Conservation (phyloP, 2,329 filamentous ascomycete species). For the Alternaria triticimaculans region DNA sequence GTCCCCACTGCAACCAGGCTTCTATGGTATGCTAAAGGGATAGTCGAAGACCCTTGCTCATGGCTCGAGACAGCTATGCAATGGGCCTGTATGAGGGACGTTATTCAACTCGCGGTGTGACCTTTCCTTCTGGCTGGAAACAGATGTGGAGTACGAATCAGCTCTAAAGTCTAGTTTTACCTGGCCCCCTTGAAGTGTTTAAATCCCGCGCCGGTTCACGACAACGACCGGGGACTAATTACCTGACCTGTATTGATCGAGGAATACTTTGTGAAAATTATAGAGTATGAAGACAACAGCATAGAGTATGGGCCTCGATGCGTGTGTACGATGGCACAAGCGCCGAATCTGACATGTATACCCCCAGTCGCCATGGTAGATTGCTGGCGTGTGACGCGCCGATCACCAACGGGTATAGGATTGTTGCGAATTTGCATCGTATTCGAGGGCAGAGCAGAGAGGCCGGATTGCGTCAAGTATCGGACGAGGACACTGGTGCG, state of each 20-base stretch:
- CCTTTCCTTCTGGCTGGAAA: background rate
- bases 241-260: background rate
- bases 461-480: background rate
- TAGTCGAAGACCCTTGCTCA: conserved; percentile 13
- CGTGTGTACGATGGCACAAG: background rate
- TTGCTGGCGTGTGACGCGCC: conserved; percentile 5
- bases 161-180: background rate
- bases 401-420: background rate
- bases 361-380: conserved; percentile 1
- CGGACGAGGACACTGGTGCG: background rate
- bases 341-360: background rate
- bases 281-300: background rate
- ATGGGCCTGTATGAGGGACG: background rate
- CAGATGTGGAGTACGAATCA: background rate
- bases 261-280: background rate
- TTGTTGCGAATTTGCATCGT: background rate
- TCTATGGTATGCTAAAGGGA: conserved; percentile 10
- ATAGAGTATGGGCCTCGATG: background rate
- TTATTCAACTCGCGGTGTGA: background rate
- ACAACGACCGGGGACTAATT: background rate
- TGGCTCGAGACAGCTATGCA: conserved; percentile 2
- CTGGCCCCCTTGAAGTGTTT: background rate
- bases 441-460: background rate
- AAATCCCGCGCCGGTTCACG: background rate
- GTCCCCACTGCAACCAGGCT: conserved; percentile 3